Conservation (phyloP, 208 protist species). For the Leishmania amazonensis region DNA sequence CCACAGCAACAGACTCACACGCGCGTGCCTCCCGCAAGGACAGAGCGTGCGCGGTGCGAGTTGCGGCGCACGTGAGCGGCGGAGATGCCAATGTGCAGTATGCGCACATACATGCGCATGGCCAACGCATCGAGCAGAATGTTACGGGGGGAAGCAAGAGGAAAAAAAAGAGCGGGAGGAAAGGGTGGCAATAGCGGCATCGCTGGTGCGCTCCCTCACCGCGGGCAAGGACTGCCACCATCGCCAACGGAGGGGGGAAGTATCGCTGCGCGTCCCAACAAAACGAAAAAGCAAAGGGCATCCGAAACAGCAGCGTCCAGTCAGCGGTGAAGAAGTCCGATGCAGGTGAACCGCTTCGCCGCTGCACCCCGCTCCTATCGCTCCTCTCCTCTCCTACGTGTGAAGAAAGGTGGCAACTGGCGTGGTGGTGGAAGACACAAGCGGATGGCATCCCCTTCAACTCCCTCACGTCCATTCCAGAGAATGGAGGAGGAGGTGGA, state of each 20-base stretch:
- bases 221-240: neutral
- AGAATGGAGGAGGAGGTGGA: neutral
- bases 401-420: neutral
- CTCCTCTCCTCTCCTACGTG: no score
- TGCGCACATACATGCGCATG: neutral
- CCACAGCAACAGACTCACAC: neutral
- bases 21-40: neutral
- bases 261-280: neutral
- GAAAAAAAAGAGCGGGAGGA: neutral
- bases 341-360: neutral
- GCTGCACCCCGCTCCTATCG: neutral
- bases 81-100: neutral
- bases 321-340: neutral
- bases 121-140: neutral
- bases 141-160: neutral
- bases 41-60: neutral
- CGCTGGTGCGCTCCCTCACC: neutral
- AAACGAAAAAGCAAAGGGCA: neutral
- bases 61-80: neutral
- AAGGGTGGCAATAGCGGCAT: neutral
- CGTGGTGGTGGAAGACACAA: neutral
- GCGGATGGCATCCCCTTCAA: neutral
- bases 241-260: neutral
- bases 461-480: neutral
- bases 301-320: neutral